These are phyloP conservation scores for Trypanosoma rangeli DNA, from an alignment of 208 protist genomes.

Conservation along the genomic window DNA sequence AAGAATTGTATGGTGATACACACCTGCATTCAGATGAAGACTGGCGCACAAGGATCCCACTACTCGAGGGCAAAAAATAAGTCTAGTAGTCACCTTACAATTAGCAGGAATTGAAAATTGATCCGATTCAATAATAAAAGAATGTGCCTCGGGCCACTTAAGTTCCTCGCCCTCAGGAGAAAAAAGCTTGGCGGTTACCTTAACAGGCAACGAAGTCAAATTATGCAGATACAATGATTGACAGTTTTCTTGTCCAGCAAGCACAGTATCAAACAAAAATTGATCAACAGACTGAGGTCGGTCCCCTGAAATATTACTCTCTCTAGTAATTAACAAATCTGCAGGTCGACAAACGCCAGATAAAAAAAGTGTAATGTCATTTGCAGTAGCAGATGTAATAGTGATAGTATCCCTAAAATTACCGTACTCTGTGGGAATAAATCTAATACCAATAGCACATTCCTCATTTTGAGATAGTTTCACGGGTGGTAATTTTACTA, in stretches of 20 bases:
- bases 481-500: slow-evolving; percentile 39
- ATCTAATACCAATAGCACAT: slow-evolving; percentile 43
- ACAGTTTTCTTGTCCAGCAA: slow-evolving; percentile 26
- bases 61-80: slow-evolving; percentile 41
- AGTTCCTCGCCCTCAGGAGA: slow-evolving; percentile 6
- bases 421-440: slow-evolving; percentile 64
- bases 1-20: slow-evolving; percentile 36
- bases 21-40: slow-evolving; percentile 37
- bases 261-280: slow-evolving; percentile 43
- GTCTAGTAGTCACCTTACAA: slow-evolving; percentile 15
- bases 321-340: slow-evolving; percentile 40
- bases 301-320: slow-evolving; percentile 16
- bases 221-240: slow-evolving; percentile 48
- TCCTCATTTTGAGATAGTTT: slow-evolving; percentile 32
- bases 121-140: slow-evolving; percentile 48
- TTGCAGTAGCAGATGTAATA: slow-evolving; percentile 33
- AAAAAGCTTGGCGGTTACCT: slow-evolving; percentile 42
- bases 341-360: slow-evolving; percentile 53
- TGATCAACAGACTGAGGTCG: slow-evolving; percentile 27
- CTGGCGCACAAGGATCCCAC: slow-evolving; percentile 21
- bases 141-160: slow-evolving; percentile 34
- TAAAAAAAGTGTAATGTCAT: slow-evolving; percentile 42
- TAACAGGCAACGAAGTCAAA: slow-evolving; percentile 54
- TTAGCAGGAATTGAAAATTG: slow-evolving; percentile 42
- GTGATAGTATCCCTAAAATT: slow-evolving; percentile 42